Base-by-base conservation (phyloP, 2,329 filamentous ascomycete genomes). In the Domatiomyces catenatus region DNA sequence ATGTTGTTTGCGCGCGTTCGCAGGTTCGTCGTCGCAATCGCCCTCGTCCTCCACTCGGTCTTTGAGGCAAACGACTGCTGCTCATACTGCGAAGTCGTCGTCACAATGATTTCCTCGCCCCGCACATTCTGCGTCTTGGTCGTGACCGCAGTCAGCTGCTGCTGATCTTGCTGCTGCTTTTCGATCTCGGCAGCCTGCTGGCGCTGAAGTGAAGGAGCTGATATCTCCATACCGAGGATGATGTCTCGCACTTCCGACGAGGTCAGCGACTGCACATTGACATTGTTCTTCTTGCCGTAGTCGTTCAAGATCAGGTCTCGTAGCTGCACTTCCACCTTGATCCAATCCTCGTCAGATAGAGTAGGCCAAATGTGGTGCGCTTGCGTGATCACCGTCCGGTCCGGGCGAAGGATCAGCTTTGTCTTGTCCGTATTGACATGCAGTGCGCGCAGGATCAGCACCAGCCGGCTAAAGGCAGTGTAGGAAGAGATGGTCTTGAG, bases 261-360 rank as follows among this genome's bases (percentile, higher is more conserved):
- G 1, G 92, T 98, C 69, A 98, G 75, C 66, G 88, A 94, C 15
- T 93, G 93, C 10, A 92, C 90, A 61, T 98, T 98, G 72, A 98
- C 92, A 60, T 96, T 98, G 74, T 98, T 98, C 78, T 98, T 98
- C 79, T 96, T 98, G 64, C 92, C 92, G 65, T 98, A 98, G 65
- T 98, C 92, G 59, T 96, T 95, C 59, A 98, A 66, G 61, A 98
- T 98, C 58, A 98, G 73, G 73, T 98, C 92, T 66, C 92, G 83
- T 43, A 98, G 74, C 64, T 94, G 86, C 45, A 88, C 88, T 74
- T 98, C 92, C n/a, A 98, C 87, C 78, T 95, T 95, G 69, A 98
- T 92, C 92, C 92, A 98, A 56, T 94, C 89, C 61, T 98, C 92
- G 57, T 98, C 92, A 0, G 86, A 83, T 50, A 98, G 72, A 0